Conservation (phyloP, 2,329 filamentous ascomycete species). For the Acarospora socialis region DNA sequence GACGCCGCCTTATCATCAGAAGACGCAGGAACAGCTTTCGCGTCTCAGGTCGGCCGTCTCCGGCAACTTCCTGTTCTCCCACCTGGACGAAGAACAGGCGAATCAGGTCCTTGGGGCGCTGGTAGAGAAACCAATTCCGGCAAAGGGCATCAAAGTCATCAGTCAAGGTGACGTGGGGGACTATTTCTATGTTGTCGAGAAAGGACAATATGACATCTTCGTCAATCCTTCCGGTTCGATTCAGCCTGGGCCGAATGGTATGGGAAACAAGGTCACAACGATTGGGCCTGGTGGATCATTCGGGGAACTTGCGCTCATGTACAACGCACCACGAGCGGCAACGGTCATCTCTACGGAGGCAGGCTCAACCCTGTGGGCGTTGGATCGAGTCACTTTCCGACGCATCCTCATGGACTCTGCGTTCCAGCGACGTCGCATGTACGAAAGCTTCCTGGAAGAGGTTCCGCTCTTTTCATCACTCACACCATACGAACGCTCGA, state of each 20-base stretch:
- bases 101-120: slow-evolving; percentile 76
- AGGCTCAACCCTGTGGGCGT: slow-evolving; percentile 73
- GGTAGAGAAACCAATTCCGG: slow-evolving; percentile 88
- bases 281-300: slow-evolving; percentile 87
- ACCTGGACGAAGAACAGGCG: slow-evolving; percentile 80
- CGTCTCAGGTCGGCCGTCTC: slow-evolving; percentile 50
- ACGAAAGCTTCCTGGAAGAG: slow-evolving; percentile 91
- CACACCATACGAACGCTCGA: slow-evolving; percentile 85
- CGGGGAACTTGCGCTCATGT: slow-evolving; percentile 94
- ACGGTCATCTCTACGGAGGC: slow-evolving; percentile 76
- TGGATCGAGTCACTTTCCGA: slow-evolving; percentile 92
- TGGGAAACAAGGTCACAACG: slow-evolving; percentile 67
- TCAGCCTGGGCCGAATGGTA: slow-evolving; percentile 64
- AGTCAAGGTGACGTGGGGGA: slow-evolving; percentile 90
- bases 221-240: slow-evolving; percentile 67
- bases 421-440: slow-evolving; percentile 89
- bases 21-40: slow-evolving; percentile 64
- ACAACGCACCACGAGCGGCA: slow-evolving; percentile 90
- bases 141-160: slow-evolving; percentile 82
- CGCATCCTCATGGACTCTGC: slow-evolving; percentile 97
- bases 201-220: slow-evolving; percentile 78
- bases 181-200: slow-evolving; percentile 95
- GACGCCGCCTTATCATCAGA: slow-evolving; percentile 73
- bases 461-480: slow-evolving; percentile 73
- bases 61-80: slow-evolving; percentile 5